A percentile compares a stretch with the other conserved stretches of the same genome.
Evolutionary conservation across 352 stramenopile genomes (phyloP).

Genomic region (Phytophthora sp.): DNA sequence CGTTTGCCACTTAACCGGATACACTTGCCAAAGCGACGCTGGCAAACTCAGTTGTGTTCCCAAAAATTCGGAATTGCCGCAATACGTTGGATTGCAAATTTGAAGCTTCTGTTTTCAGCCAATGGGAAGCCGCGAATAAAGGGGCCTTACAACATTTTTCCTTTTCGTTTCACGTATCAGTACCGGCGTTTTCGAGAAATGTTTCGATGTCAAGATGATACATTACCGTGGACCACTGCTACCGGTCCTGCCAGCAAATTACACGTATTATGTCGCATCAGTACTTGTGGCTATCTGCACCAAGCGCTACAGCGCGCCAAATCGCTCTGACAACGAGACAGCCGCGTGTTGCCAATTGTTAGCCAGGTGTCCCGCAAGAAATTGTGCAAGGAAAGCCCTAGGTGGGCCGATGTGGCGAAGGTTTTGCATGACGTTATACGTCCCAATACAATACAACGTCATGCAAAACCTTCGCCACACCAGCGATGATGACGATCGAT

Average conservation of each 20-base stretch:
- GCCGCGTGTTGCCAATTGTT: constrained; percentile 2
- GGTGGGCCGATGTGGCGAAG: not conserved
- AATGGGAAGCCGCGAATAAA: constrained; percentile 3
- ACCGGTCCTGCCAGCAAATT: not conserved
- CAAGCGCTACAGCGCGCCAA: not conserved
- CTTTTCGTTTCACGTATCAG: no score
- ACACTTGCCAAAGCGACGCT: constrained; percentile 3
- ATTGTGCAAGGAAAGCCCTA: constrained; percentile 5
- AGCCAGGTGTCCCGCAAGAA: constrained; percentile 8
- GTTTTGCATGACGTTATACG: not conserved
- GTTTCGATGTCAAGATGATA: no score
- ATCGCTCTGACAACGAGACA: not conserved
- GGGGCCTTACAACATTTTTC: no score
- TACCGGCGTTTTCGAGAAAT: no score
- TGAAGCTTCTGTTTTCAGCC: constrained; percentile 15
- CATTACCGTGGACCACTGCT: no score
- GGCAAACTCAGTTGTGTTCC: constrained; percentile 9
- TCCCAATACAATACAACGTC: no score
- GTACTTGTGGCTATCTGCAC: no score
- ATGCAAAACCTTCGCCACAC: constrained; percentile 1
- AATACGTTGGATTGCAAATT: constrained; percentile 25
- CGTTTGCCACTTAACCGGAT: constrained; percentile 9
- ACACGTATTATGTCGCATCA: no score
- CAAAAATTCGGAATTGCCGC: not conserved
- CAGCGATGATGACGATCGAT: not conserved